A percentile compares a stretch with the other conserved stretches of the same genome.
Conservation (phyloP, 768 basidiomycete species). For the Trametes maxima region DNA sequence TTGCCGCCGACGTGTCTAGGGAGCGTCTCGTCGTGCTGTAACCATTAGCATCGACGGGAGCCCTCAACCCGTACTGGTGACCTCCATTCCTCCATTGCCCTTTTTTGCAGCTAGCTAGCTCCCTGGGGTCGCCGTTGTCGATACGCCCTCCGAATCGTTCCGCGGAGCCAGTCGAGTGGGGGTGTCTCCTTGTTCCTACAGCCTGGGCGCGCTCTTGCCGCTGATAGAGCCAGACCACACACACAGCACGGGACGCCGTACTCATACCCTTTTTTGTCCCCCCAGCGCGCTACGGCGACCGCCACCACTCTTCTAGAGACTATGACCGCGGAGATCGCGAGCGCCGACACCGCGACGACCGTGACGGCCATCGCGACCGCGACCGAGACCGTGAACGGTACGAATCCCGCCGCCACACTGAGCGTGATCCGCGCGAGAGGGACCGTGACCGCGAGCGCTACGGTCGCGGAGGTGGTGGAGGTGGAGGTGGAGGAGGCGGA, state of each 20-base stretch:
- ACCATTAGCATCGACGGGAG: constrained; percentile 41
- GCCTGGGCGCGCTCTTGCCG: too few species aligned
- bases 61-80: too few species aligned
- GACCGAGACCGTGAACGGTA: constrained; percentile 24
- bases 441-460: constrained; percentile 37
- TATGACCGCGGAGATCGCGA: constrained; percentile 27
- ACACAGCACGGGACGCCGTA: constrained; percentile 12
- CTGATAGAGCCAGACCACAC: constrained; percentile 35
- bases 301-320: constrained; percentile 42
- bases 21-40: too few species aligned
- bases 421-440: constrained; percentile 31
- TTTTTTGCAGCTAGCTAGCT: constrained; percentile 68
- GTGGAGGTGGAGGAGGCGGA: constrained; percentile 13
- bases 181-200: too few species aligned
- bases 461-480: constrained; percentile 20
- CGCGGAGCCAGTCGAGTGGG: neutral
- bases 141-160: neutral
- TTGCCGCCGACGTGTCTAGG: neutral
- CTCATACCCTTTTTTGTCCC: constrained; percentile 44
- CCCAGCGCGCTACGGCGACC: constrained; percentile 58
- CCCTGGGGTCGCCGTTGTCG: neutral
- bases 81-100: constrained; percentile 30
- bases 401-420: constrained; percentile 26
- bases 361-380: constrained; percentile 21
- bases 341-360: constrained; percentile 36